These are phyloP conservation scores for Leccinum rimulosum DNA, from an alignment of 768 basidiomycete species.

Conservation along the genomic window DNA sequence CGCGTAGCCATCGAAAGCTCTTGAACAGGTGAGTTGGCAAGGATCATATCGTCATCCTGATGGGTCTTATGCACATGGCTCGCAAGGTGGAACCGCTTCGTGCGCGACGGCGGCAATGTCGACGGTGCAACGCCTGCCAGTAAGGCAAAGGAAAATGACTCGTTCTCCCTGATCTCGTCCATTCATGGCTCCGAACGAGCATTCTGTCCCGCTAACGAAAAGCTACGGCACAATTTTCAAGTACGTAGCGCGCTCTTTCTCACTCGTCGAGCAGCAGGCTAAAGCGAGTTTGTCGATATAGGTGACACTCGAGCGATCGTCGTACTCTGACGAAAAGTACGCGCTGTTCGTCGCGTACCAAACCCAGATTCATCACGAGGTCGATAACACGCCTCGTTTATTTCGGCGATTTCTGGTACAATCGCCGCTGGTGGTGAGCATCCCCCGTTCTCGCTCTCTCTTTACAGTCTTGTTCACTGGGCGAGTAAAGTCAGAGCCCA, in stretches of 20 bases:
- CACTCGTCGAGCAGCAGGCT: background rate
- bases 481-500: slow-evolving; percentile 49
- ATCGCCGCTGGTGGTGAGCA: slow-evolving; percentile 66
- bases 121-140: slow-evolving; percentile 17
- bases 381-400: slow-evolving; percentile 42
- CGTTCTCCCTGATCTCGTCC: slow-evolving; percentile 44
- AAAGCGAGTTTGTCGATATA: slow-evolving; percentile 26
- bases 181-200: slow-evolving; percentile 56
- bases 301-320: slow-evolving; percentile 75
- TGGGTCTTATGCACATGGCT: background rate
- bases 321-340: slow-evolving; percentile 79
- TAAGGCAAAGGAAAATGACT: slow-evolving; percentile 11
- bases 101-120: slow-evolving; percentile 43
- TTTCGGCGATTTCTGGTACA: slow-evolving; percentile 80
- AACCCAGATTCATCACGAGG: slow-evolving; percentile 70
- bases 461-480: slow-evolving; percentile 2
- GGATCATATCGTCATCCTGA: too few species aligned
- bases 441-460: background rate
- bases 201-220: slow-evolving; percentile 28
- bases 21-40: slow-evolving; percentile 53
- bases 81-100: slow-evolving; percentile 70
- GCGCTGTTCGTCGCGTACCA: slow-evolving; percentile 78
- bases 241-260: slow-evolving; percentile 30
- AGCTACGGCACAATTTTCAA: slow-evolving; percentile 56
- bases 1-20: slow-evolving; percentile 73